Evolutionary conservation across 768 basidiomycete species (phyloP).

Genomic region (Macrolepiota dolichaula): DNA sequence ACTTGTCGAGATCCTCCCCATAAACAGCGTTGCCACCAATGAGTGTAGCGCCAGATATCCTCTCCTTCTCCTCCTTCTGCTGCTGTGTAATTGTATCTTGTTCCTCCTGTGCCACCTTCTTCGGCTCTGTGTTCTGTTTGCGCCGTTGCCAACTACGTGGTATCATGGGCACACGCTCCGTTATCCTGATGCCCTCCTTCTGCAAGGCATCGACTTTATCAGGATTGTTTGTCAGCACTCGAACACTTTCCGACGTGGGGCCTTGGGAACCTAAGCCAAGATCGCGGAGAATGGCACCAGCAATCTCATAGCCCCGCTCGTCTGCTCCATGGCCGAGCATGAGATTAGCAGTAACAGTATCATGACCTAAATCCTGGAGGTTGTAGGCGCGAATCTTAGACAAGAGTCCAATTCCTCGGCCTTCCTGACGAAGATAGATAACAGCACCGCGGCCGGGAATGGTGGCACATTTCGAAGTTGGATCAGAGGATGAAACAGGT

Average conservation of each 20-base stretch:
- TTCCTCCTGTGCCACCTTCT: constrained; percentile 15
- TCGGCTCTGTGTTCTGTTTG: constrained; percentile 28
- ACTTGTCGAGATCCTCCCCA: constrained; percentile 90
- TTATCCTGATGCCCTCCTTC: constrained; percentile 75
- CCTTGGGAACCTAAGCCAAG: constrained; percentile 64
- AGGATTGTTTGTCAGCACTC: constrained; percentile 95
- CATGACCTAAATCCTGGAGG: constrained; percentile 94
- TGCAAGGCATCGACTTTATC: constrained; percentile 91
- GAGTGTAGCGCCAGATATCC: constrained; percentile 66
- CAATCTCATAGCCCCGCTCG: constrained; percentile 90
- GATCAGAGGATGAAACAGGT: constrained; percentile 34
- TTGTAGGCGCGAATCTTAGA: constrained; percentile 98
- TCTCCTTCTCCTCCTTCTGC: constrained; percentile 31
- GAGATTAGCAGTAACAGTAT: constrained; percentile 97
- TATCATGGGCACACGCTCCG: constrained; percentile 91
- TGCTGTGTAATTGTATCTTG: constrained; percentile 16
- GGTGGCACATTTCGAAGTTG: constrained; percentile 27
- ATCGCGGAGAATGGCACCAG: constrained; percentile 86
- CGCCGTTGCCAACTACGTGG: constrained; percentile 80
- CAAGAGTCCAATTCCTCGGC: constrained; percentile 92
- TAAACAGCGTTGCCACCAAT: constrained; percentile 75
- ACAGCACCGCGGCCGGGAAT: constrained; percentile 90
- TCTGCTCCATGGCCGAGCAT: constrained; percentile 94
- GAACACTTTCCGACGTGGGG: constrained; percentile 47
- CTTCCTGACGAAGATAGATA: constrained; percentile 95